These are phyloP conservation scores for Pseudozyma thailandica DNA, from an alignment of 1,284 basidiomycete species.

Conservation along the genomic window DNA sequence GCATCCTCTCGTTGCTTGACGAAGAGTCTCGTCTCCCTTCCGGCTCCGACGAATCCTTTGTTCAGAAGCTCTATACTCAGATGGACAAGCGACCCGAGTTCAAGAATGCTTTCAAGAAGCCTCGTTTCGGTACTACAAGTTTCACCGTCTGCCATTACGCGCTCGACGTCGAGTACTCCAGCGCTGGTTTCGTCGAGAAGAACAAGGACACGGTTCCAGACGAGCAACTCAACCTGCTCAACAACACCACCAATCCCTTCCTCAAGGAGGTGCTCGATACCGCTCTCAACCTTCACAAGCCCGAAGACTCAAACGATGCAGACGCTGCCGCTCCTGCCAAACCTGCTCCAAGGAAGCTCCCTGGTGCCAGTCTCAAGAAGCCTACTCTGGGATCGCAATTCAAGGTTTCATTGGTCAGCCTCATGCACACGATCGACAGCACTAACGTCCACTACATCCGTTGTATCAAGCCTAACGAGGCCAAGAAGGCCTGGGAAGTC, in stretches of 20 bases:
- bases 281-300: slow-evolving; percentile 45
- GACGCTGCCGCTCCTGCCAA: slow-evolving; percentile 24
- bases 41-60: slow-evolving; percentile 90
- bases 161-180: slow-evolving; percentile 96
- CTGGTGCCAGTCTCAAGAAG: slow-evolving; percentile 80
- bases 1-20: slow-evolving; percentile 91
- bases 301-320: slow-evolving; percentile 39
- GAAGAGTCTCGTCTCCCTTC: slow-evolving; percentile 97
- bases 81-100: slow-evolving; percentile 82
- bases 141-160: slow-evolving; percentile 99
- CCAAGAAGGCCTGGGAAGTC: slow-evolving; percentile 96
- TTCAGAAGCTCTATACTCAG: slow-evolving; percentile 91
- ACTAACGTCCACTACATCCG: slow-evolving; percentile 99
- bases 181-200: slow-evolving; percentile 98
- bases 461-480: slow-evolving; percentile 99
- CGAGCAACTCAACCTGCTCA: slow-evolving; percentile 89
- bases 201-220: slow-evolving; percentile 99
- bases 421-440: slow-evolving; percentile 97
- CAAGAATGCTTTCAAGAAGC: slow-evolving; percentile 94
- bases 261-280: slow-evolving; percentile 89
- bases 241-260: slow-evolving; percentile 87
- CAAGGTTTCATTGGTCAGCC: slow-evolving; percentile 89
- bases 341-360: slow-evolving; percentile 49
- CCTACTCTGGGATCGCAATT: slow-evolving; percentile 98
- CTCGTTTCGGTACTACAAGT: slow-evolving; percentile 93